Conservation (phyloP, 805 yeast species). For the Kodamaea laetipori region DNA sequence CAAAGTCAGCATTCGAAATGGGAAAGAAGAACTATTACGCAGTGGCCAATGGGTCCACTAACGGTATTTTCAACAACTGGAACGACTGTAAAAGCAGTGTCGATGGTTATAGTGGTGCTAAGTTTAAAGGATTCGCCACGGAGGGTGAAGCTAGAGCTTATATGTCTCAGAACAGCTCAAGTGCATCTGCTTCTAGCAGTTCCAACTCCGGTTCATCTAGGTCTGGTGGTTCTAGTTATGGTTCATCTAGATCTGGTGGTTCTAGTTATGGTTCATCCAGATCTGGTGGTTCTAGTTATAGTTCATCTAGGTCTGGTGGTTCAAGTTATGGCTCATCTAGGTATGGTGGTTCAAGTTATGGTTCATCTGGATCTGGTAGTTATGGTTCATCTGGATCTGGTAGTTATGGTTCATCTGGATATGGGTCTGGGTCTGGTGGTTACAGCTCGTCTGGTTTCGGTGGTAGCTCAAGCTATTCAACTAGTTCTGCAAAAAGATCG, state of each 20-base stretch:
- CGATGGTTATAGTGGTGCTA: constrained; percentile 56
- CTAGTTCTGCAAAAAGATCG: no score
- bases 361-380: no score
- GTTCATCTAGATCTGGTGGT: constrained; percentile 5
- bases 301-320: constrained; percentile 5
- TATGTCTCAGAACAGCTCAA: neutral
- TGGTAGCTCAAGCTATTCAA: no score
- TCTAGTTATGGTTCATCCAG: neutral
- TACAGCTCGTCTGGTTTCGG: no score
- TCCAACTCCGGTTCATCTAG: neutral
- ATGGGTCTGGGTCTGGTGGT: no score
- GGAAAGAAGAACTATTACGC: constrained; percentile 31
- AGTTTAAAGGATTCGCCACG: constrained; percentile 56
- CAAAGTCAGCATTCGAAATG: neutral
- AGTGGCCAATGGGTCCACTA: constrained; percentile 36
- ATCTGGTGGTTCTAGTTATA: neutral
- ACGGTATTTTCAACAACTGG: constrained; percentile 68
- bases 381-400: no score
- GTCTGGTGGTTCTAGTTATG: neutral
- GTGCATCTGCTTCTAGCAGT: neutral
- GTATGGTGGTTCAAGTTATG: neutral
- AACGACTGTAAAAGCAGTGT: constrained; percentile 53
- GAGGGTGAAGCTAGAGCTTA: constrained; percentile 26
- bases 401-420: no score
- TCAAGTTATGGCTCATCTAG: neutral